Evolutionary conservation across 1,139 yeast genomes (phyloP), one percentile per base, ranked within the genome.

Genomic region (Hemisphaericaspora xylanilytica): DNA sequence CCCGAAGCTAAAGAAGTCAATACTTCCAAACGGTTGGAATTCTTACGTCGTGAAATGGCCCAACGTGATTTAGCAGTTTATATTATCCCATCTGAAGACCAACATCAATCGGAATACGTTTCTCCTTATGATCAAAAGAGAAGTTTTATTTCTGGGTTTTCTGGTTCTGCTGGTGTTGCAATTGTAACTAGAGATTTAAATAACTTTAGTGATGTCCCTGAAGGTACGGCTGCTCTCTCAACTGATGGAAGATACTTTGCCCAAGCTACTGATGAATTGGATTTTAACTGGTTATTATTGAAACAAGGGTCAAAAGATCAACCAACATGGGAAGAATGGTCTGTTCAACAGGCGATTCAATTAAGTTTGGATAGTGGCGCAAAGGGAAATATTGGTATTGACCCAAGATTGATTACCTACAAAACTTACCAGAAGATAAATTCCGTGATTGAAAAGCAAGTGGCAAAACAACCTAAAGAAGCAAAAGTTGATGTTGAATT

Each of bases 131-230:
- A 92, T 60, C 90, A 87, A 63, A 81, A 92, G 55, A 75, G 97
- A 51, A 78, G 81, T 39, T 90, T 85, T 51, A 85, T 92, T 35
- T 80, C 92, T 18, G 95, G 95, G 0, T 92, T 92, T 65, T 85
- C 87, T 41, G 99, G 99, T 4, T 83, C 95, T 42, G 97, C 97
- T 1, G 99, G 98, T 39, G 74, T 89, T 29, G 98, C 97, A 3
- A 75, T 94, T 30, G 71, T 92, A 31, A 84, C 97, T 2, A 67
- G 89, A 49, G 89, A 85, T 55, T 60, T 81, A 37, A 61, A 69
- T n/a, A 72, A 76, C 49, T 63, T 78, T 75, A 78, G 78, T 49
- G 75, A 73, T 8, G 53, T 53, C 9, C 81, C 81, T n/a, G 79
- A 76, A 49, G 84, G 85, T 8, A 72, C 79, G 48, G 92, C 96